Percentiles rank a stretch among this genome's conserved stretches.
phyloP scores from a whole-genome alignment of 768 basidiomycete genomes.

The Mycena leptocephala region DNA sequence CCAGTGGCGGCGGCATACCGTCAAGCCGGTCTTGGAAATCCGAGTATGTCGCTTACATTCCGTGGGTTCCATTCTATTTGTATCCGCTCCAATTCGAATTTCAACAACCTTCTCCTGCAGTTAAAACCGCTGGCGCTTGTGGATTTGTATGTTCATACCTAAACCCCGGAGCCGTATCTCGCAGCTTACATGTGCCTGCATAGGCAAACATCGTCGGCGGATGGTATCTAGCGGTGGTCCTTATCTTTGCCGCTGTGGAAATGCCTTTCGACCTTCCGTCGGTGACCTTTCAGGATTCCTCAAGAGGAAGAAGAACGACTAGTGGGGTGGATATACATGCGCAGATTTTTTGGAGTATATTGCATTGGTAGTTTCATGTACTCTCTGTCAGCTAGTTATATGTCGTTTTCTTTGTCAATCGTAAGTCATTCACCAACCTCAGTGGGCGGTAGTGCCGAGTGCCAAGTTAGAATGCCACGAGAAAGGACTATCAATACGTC shows the following conservation, averaged over 20 bases:
- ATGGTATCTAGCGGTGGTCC: constrained; percentile 32
- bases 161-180: neutral
- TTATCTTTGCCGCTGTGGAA: constrained; percentile 31
- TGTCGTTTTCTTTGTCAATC: too few relatives aligned
- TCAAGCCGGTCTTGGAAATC: constrained; percentile 20
- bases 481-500: too few relatives aligned
- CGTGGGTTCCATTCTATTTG: neutral
- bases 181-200: neutral
- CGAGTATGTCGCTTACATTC: constrained; percentile 1
- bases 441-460: too few relatives aligned
- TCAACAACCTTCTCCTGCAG: neutral
- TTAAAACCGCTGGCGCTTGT: constrained; percentile 30
- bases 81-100: neutral
- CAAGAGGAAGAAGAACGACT: constrained; percentile 12
- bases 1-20: constrained; percentile 19
- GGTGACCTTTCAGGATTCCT: constrained; percentile 36
- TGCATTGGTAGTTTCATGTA: too few relatives aligned
- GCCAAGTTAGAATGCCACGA: too few relatives aligned
- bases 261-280: constrained; percentile 32
- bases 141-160: constrained; percentile 23
- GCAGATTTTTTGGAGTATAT: too few relatives aligned
- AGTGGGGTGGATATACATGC: neutral
- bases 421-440: too few relatives aligned
- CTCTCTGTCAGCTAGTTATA: too few relatives aligned
- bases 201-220: constrained; percentile 24